Base-by-base conservation (phyloP, 2,329 filamentous ascomycete genomes). In the Didymella segeticola region DNA sequence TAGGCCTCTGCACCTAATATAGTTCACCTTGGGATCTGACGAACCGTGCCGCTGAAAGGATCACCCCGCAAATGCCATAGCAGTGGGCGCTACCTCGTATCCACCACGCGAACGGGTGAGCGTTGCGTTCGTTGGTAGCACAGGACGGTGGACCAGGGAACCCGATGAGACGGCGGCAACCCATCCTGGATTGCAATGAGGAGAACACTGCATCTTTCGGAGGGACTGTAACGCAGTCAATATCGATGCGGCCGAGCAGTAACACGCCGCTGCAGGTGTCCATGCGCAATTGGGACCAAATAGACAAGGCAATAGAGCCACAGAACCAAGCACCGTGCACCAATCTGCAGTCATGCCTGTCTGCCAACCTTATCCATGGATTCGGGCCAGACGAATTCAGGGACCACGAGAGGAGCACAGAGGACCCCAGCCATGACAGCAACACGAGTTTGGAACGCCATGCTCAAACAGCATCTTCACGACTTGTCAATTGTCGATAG, bases 281-380 rank as follows among this genome's bases (percentile, higher is more conserved):
- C 36, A 45, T 43, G 42, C 54, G 50, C 51, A 29, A 57, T 46
- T 14, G 15, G 26, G 47, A 42, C 20, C 30, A 30, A 39, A 17
- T 26, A 58, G 57, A 63, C 56, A 53, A 63, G 64, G 29, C 46
- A 36, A 39, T 43, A 43, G 26, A 57, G 43, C 47, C 59, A 58
- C 60, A 52, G 41, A 49, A 42, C 48, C 36, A 41, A 50, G 30
- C 29, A 53, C 53, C 47, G 56, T 56, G 58, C 55, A 52, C 46
- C 57, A 53, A 60, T 52, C 61, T 66, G 61, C 43, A 47, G 67
- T 65, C 65, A 66, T 61, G 67, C 62, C 61, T 57, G 54, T 38
- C 53, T 46, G 56, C 12, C 60, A 73, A 68, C 69, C 67, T 73
- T 71, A 72, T 69, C 70, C 70, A 68, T 61, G 53, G 56, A 31